These are phyloP conservation scores for Fonsecaea pedrosoi DNA, from an alignment of 2,329 filamentous ascomycete genomes.

Conservation along the genomic window DNA sequence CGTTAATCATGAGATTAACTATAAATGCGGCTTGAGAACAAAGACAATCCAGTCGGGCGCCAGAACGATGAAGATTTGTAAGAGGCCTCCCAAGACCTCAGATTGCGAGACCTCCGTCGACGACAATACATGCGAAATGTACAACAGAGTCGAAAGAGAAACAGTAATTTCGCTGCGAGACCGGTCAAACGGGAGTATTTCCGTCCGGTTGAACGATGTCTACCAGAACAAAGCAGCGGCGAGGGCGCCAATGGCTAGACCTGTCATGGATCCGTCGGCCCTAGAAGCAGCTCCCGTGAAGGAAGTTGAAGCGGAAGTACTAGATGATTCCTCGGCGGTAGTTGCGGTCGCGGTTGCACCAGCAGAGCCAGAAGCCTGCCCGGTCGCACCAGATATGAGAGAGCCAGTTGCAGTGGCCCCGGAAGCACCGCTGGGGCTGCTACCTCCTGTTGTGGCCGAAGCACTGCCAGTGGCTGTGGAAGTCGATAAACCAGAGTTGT, in stretches of 20 bases:
- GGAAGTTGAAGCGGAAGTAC: conserved; percentile 9
- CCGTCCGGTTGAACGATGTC: no score
- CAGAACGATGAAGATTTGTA: conserved; percentile 1
- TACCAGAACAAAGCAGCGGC: neutral
- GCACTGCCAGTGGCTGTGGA: conserved; percentile 2
- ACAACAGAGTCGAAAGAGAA: neutral
- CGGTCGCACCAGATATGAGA: neutral
- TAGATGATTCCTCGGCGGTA: conserved; percentile 3
- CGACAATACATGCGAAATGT: neutral
- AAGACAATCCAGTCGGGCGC: neutral
- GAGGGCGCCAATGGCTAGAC: neutral
- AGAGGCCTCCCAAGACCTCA: neutral
- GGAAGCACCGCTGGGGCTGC: conserved; percentile 8
- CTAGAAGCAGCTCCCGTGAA: conserved; percentile 31
- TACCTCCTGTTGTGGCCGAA: conserved; percentile 6
- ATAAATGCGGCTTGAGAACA: neutral
- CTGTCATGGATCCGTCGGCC: conserved; percentile 24
- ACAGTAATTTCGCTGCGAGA: neutral
- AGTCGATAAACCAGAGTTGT: neutral
- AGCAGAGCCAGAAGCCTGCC: conserved; percentile 5
- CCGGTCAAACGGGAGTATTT: neutral
- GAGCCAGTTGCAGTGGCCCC: conserved; percentile 11
- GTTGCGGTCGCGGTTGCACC: conserved; percentile 1
- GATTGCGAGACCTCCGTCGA: neutral
- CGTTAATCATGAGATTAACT: no score